Evolutionary conservation across 345 rosid species (phyloP).

Genomic region (Passiflora organensis): DNA sequence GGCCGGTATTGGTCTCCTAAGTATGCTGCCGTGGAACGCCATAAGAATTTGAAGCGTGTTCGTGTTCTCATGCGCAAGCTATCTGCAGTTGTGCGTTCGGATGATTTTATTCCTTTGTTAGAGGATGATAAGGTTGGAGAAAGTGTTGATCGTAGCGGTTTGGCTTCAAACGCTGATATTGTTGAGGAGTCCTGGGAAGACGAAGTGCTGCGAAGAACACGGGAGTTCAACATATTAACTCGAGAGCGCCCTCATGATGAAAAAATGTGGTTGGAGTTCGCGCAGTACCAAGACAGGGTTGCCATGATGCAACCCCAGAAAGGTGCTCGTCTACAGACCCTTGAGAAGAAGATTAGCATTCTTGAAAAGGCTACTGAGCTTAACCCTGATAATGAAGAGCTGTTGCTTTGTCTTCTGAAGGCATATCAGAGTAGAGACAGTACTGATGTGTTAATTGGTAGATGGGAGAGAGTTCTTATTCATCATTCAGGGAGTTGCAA

Average conservation of each 20-base stretch:
- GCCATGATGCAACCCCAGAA: conserved; percentile 67
- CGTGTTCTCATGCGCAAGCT: conserved; percentile 39
- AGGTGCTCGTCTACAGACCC: conserved; percentile 79
- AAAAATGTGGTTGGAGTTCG: conserved; percentile 81
- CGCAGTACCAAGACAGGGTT: conserved; percentile 76
- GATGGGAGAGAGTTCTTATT: conserved; percentile 81
- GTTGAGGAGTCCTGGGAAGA: conserved; percentile 95
- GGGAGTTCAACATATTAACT: conserved; percentile 66
- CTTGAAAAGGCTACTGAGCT: conserved; percentile 86
- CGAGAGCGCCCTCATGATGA: conserved; percentile 79
- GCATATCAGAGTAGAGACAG: conserved; percentile 77
- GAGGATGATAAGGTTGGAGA: conserved; percentile 32
- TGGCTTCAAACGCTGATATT: conserved; percentile 19
- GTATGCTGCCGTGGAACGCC: conserved; percentile 61
- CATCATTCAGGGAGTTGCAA: conserved; percentile 67
- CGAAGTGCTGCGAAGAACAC: conserved; percentile 66
- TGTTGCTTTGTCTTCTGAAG: conserved; percentile 72
- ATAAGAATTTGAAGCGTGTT: conserved; percentile 53
- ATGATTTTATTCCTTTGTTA: conserved; percentile 58
- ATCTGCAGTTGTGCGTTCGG: conserved; percentile 23
- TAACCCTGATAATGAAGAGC: conserved; percentile 80
- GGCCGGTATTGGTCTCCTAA: conserved; percentile 87
- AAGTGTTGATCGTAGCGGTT: conserved; percentile 21
- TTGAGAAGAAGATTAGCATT: conserved; percentile 92
- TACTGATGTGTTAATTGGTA: conserved; percentile 58